Evolutionary conservation across 768 basidiomycete genomes (phyloP), one percentile per base, ranked within the genome.

Genomic region (Tulasnella sp.): DNA sequence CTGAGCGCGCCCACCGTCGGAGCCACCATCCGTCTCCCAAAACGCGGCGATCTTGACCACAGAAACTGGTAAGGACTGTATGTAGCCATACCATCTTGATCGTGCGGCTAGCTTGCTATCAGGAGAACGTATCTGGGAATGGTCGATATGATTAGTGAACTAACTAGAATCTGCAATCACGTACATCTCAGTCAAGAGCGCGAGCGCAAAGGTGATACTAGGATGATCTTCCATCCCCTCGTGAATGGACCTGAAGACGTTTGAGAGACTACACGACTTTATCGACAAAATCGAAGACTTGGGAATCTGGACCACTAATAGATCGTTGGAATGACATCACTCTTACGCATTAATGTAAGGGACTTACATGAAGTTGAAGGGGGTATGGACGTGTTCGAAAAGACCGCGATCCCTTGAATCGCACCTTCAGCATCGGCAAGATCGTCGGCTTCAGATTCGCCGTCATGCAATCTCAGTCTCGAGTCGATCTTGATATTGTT

Each of bases 1-100:
- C 49, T 43, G 26, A 3, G 69, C 74, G 3, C n/a, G 45, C 5
- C 45, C 26, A 48, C 45, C 71, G 49, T 68, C 67, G 3, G 62
- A 50, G 0, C 68, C 62, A n/a, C 15, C 29, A 32, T 64, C 53
- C 1, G 63, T 26, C 24, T 59, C 54, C 74, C 74, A 76, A 4
- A 75, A 65, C 17, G 68, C 41, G 0, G 70, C 73, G 17, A 72
- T 45, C 5, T 63, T 59, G 2, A 72, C 63, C 3, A 60, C 48
- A 0, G 61, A 59, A 5, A 68, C 62, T 0, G 74, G 74, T 24
- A 73, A 56, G 5, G 64, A 64, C 49, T 70, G 71, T 3, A 75
- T 58, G 60, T 73, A 75, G 13, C 68, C 70, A 17, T 58, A 67
- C 65, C 69, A 75, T 23, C 52, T 49, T 4, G 73, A 73, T 21